Percentiles rank a stretch among this genome's conserved stretches.
Evolutionary conservation across 2,329 filamentous ascomycete species (phyloP).

Genomic region (Exutisphaerella laricina): DNA sequence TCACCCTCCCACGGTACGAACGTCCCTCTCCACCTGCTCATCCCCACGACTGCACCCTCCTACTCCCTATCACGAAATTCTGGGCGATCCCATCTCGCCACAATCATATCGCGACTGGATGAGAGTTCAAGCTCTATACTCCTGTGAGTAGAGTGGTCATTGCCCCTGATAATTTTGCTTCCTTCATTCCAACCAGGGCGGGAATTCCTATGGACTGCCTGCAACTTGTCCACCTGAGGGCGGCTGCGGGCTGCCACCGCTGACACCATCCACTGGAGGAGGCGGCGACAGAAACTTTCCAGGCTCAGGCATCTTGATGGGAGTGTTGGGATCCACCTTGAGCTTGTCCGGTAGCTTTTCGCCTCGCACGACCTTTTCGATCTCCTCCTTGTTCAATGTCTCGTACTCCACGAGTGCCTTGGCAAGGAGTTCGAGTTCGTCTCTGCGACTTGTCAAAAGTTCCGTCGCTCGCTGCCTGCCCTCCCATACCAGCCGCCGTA

Average conservation of each 20-base stretch:
- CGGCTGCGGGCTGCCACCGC: slow-evolving; percentile 2
- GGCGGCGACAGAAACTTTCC: slow-evolving; percentile 3
- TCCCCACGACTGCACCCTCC: background rate
- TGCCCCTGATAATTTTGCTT: background rate
- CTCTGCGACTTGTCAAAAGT: slow-evolving; percentile 67
- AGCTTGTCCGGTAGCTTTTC: slow-evolving; percentile 71
- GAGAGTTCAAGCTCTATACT: no score
- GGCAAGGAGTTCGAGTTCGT: slow-evolving; percentile 81
- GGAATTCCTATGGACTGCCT: slow-evolving; percentile 8
- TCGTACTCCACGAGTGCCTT: slow-evolving; percentile 91
- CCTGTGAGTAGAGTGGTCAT: no score
- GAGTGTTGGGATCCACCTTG: slow-evolving; percentile 50
- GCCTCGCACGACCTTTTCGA: slow-evolving; percentile 81
- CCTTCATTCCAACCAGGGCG: background rate
- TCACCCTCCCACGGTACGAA: background rate
- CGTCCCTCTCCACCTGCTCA: background rate
- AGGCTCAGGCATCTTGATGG: slow-evolving; percentile 63
- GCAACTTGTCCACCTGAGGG: background rate
- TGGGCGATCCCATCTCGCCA: background rate
- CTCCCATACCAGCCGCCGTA: slow-evolving; percentile 77
- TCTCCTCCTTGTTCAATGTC: slow-evolving; percentile 81
- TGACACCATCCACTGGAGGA: background rate
- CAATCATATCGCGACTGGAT: background rate
- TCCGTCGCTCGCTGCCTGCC: slow-evolving; percentile 67
- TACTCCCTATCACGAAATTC: background rate